Conservation (phyloP, 441 rosid species). For the Populus hybrid region DNA sequence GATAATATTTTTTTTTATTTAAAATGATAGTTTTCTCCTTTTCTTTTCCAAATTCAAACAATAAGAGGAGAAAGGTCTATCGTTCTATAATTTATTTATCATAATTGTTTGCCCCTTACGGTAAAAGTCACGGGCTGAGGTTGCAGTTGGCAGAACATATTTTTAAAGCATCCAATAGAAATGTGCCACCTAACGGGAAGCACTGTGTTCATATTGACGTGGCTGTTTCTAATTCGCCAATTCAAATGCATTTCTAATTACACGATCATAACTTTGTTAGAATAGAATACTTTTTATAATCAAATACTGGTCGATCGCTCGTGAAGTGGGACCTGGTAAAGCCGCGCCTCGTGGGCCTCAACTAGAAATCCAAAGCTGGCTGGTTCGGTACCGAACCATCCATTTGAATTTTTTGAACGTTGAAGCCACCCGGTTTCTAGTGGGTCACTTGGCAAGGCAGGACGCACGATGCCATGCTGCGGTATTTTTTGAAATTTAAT, state of each 20-base stretch:
- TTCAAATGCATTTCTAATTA: conserved; percentile 4
- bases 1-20: too few species aligned
- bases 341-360: conserved; percentile 51
- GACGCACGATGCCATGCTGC: too few species aligned
- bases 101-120: too few species aligned
- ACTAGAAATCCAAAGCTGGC: conserved; percentile 32
- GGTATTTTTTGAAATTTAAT: too few species aligned
- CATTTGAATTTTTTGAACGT: conserved; percentile 78
- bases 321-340: conserved; percentile 45
- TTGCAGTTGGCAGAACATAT: not conserved
- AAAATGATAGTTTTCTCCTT: too few species aligned
- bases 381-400: conserved; percentile 45
- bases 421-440: conserved; percentile 27
- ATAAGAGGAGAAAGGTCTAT: too few species aligned
- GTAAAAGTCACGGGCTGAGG: too few species aligned
- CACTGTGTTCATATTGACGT: not conserved
- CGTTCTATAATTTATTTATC: too few species aligned
- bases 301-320: conserved; percentile 25
- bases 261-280: not conserved
- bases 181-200: not conserved
- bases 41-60: too few species aligned
- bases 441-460: not conserved
- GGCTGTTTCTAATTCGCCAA: conserved; percentile 11
- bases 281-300: not conserved
- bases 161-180: not conserved